Base-by-base conservation (phyloP, 257 asterid species). In the Thymus mandschuricus region DNA sequence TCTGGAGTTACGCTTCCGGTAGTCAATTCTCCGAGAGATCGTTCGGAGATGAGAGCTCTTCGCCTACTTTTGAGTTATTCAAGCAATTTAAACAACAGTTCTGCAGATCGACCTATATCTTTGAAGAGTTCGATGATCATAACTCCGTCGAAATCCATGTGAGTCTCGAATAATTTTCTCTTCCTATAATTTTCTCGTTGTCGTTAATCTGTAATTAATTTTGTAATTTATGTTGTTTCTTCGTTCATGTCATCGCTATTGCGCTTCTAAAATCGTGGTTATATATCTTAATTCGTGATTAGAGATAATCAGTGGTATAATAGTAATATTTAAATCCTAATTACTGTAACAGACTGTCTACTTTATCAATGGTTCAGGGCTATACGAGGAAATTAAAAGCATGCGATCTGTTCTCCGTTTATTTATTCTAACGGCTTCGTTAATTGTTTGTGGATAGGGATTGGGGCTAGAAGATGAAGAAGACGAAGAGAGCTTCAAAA, bases 11-110 rank as follows among this genome's bases (percentile, higher is more conserved):
- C 76, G 84, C 82, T 70, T 89, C 99, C 45, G 98, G 99, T 66
- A 91, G 99, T 81, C 96, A 89, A 63, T 88, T 94, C 73, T 94
- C 97, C 38, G 96, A 87, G 78, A 84, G 80, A 69, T 89, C 95
- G 13, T 71, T 50, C 35, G 80, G 75, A 59, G 91, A 83, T 44
- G 91, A 81, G 73, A 77, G 77, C 66, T 78, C 88, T 62, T 86
- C 99, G 40, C 88, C 85, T 29, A 88, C 84, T 60, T 91, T 79
- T 79, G 88, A 87, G 70, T 77, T 91, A 84, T 81, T 88, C 83
- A 71, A 40, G 77, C 80, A 82, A 80, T 94, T 85, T 52, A 83
- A 89, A 67, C 82, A 84, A 62, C 90, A 86, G 80, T 89, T 89
- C 81, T 80, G 79, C 80, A 75, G 84, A 80, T 94, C 96, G 72